Base-by-base conservation (phyloP, 495 filamentous ascomycete species). In the Terfezia boudieri region DNA sequence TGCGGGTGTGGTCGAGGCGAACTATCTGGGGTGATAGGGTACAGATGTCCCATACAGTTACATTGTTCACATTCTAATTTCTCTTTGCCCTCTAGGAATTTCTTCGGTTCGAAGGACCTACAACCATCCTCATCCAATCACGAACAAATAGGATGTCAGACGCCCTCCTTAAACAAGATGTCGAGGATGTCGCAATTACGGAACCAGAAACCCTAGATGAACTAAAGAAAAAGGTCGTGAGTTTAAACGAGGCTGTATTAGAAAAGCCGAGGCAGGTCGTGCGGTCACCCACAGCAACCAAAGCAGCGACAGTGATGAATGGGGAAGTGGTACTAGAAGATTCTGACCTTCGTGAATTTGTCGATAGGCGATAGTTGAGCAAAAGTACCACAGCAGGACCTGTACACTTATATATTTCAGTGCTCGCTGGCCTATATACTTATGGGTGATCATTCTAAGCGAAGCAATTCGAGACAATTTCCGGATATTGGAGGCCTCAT, bases 11-110 rank as follows among this genome's bases (percentile, higher is more conserved):
- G 67, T 72, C 76, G 36, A 74, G 88, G 54, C 72, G 81, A 61
- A 81, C 81, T 4, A 82, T 98, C n/a, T 94, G 84, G 85, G 90
- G 90, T 35, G 90, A 98, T 66, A 70, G 89, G 58, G 80, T 83
- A 70, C 56, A 70, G 58, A 14, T 50, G 32, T 49, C 51, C 5
- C 23, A 5, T 52, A 26, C 26, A 17, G 16, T 36, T 1, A 22
- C 16, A n/a, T 17, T 22, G 9, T 36, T 22, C 26, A 46, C 52
- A 56, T 59, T 26, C 9, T 8, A 43, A 17, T 22, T 9, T 55
- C 83, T 79, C 71, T 95, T 20, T 48, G 26, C 26, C 7, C 26
- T 5, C 4, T 32, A 32, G 14, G 41, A 46, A 12, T 96, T 96
- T 63, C 70, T 96, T 22, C 80, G 83, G 60, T 94, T 98, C 61